phyloP scores from a whole-genome alignment of 164 flowering plant genomes.

The Pachysandra terminalis region DNA sequence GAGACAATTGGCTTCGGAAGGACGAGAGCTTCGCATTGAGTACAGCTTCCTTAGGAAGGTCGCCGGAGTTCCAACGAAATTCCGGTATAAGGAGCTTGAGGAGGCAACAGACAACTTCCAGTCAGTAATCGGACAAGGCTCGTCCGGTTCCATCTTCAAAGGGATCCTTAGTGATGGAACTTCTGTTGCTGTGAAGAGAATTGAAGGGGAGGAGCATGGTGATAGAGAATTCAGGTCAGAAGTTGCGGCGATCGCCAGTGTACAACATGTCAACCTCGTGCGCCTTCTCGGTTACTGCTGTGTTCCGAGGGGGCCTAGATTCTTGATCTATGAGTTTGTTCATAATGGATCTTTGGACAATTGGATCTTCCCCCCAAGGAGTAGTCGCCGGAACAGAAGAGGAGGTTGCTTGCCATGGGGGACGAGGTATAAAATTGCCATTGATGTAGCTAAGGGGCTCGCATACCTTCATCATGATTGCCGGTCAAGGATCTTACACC shows the following conservation, averaged over 20 bases:
- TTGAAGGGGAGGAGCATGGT: constrained; percentile 41
- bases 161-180: constrained; percentile 57
- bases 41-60: too few relatives aligned
- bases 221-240: constrained; percentile 62
- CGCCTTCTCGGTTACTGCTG: constrained; percentile 55
- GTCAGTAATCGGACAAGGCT: constrained; percentile 43
- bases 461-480: background rate
- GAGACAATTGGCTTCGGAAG: too few relatives aligned
- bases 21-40: too few relatives aligned
- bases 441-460: background rate
- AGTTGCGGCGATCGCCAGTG: constrained; percentile 58
- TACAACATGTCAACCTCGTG: constrained; percentile 59
- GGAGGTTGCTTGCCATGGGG: background rate
- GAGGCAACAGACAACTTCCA: constrained; percentile 52
- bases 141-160: constrained; percentile 54
- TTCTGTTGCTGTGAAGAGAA: constrained; percentile 55
- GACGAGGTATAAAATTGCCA: background rate
- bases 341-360: background rate
- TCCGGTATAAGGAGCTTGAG: constrained; percentile 41
- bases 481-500: background rate
- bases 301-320: constrained; percentile 30
- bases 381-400: too few relatives aligned
- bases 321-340: constrained; percentile 45
- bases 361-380: background rate
- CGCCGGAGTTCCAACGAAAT: constrained; percentile 59